These are phyloP conservation scores for Penstemon newberryi DNA, from an alignment of 257 asterid species.

Conservation along the genomic window DNA sequence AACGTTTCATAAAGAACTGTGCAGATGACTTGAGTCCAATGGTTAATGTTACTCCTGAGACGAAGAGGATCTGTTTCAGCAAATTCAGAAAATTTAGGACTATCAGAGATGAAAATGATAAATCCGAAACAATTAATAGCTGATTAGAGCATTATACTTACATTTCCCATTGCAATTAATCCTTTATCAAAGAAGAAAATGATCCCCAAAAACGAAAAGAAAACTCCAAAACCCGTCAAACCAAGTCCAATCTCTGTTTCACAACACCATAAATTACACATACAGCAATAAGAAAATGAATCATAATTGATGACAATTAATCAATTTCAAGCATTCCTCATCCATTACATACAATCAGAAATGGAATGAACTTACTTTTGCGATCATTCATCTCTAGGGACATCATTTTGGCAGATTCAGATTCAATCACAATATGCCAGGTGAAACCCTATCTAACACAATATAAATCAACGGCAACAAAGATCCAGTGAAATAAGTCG, in stretches of 20 bases:
- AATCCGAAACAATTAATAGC: slow-evolving; percentile 18
- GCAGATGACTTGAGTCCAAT: slow-evolving; percentile 82
- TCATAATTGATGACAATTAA: not conserved
- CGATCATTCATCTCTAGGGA: slow-evolving; percentile 86
- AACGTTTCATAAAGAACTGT: slow-evolving; percentile 90
- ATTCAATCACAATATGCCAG: slow-evolving; percentile 25
- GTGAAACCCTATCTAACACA: slow-evolving; percentile 27
- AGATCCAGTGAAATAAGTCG: not conserved
- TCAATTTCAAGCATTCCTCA: slow-evolving; percentile 6
- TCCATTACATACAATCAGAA: not conserved
- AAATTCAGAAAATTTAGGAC: slow-evolving; percentile 26
- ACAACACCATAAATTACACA: slow-evolving; percentile 27
- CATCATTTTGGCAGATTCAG: slow-evolving; percentile 56
- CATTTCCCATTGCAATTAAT: slow-evolving; percentile 93
- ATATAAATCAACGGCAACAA: slow-evolving; percentile 12
- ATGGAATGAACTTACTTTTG: slow-evolving; percentile 49
- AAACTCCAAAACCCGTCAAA: slow-evolving; percentile 90
- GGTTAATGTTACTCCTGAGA: slow-evolving; percentile 88
- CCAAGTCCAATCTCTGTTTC: slow-evolving; percentile 93
- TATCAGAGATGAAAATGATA: slow-evolving; percentile 11
- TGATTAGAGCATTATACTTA: slow-evolving; percentile 37
- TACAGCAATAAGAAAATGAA: slow-evolving; percentile 11
- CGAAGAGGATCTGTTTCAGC: slow-evolving; percentile 80
- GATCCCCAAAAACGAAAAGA: slow-evolving; percentile 85
- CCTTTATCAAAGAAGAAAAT: slow-evolving; percentile 92